Evolutionary conservation across 805 yeast species (phyloP), one percentile per base, ranked within the genome.

Genomic region (Lipomyces chichibuensis): DNA sequence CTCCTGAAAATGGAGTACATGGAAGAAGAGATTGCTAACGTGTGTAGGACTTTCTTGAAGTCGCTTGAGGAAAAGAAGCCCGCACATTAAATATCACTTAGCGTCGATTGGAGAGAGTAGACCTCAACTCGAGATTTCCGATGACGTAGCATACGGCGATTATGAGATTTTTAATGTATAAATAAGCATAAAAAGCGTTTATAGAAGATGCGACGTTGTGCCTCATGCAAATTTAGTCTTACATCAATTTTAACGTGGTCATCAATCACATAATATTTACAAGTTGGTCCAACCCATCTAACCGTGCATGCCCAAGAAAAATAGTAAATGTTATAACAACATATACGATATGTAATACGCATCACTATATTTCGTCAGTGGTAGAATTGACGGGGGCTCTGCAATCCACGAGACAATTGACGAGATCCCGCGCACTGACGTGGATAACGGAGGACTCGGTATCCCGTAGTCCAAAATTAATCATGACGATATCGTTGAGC

Each of bases 41-140:
- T 14, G 17, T 7, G 32, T 33, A 69, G 71, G 62, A 60, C 60
- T 33, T 69, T 67, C 63, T 29, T 69, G 58, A 67, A 67, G 70
- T 65, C 69, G 55, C 33, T 69, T 25, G 69, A 69, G 60, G 71
- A 69, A 60, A 49, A 46, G 43, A 65, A 65, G 58, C 66, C 66
- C 13, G 65, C 65, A 17, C 49, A 43, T 23, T 43, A 43, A 43
- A 4, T 37, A 37, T 37, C 43, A 17, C 7, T 29, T 1, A 29
- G 6, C 7, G 43, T 37, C 49, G 49, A 43, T 37, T 37, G 39
- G 3, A 9, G 8, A 17, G 20, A 43, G 23, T n/a, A 6, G 23
- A n/a, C 49, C 9, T 17, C 49, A 43, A 23, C 14, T 17, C 49
- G 49, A 37, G 43, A 4, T 13, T n/a, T 43, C 23, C 27, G 33